phyloP scores from a whole-genome alignment of 2,329 filamentous ascomycete species.

The Stromatinia cepivora region DNA sequence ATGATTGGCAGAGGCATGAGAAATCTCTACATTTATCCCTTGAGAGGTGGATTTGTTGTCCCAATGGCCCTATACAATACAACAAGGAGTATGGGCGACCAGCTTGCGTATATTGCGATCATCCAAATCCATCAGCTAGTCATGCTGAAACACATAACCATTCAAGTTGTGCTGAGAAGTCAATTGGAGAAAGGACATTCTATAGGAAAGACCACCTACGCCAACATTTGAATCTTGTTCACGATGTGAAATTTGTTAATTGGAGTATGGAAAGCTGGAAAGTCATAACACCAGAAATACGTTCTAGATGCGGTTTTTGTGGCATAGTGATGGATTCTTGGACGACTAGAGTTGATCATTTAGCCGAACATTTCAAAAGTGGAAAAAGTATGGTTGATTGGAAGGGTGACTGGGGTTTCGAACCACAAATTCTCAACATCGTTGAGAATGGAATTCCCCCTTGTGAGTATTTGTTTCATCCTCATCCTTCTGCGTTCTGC shows the following conservation, averaged over 20 bases:
- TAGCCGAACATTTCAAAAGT: conserved; percentile 68
- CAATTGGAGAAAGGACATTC: conserved; percentile 61
- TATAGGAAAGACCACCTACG: conserved; percentile 68
- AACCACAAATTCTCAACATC: conserved; percentile 59
- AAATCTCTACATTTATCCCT: conserved; percentile 65
- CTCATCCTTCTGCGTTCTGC: conserved; percentile 24
- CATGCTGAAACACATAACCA: conserved; percentile 62
- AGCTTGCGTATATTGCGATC: conserved; percentile 60
- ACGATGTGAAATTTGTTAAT: conserved; percentile 57
- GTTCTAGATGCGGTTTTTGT: conserved; percentile 66
- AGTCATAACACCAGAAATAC: conserved; percentile 58
- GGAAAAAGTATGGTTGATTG: conserved; percentile 67
- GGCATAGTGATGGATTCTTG: conserved; percentile 62
- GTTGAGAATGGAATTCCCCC: conserved; percentile 67
- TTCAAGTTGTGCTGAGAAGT: conserved; percentile 65
- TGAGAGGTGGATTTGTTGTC: conserved; percentile 65
- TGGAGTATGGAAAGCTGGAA: conserved; percentile 69
- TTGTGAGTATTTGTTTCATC: conserved; percentile 50
- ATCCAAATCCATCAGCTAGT: conserved; percentile 54
- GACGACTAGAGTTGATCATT: conserved; percentile 60
- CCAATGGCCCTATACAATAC: conserved; percentile 55
- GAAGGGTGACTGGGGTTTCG: conserved; percentile 71
- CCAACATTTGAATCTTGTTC: conserved; percentile 63
- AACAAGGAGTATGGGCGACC: conserved; percentile 59
- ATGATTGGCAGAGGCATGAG: conserved; percentile 71